These are phyloP conservation scores for Candida gorgasii DNA, from an alignment of 805 yeast species.

Conservation along the genomic window DNA sequence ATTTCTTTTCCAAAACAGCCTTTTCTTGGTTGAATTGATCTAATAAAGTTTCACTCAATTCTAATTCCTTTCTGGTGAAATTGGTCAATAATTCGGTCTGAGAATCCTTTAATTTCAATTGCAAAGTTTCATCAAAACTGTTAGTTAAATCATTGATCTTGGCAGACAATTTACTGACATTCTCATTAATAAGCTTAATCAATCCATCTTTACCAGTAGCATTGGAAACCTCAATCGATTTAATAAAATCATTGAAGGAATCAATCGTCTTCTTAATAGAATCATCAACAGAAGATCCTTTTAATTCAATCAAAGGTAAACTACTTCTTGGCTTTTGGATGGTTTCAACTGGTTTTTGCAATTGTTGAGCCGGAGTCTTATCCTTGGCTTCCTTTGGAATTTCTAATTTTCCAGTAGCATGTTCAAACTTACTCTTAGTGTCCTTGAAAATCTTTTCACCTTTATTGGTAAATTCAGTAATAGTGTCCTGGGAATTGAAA, in stretches of 20 bases:
- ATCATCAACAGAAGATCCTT: conserved; percentile 29
- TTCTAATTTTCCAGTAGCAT: conserved; percentile 7
- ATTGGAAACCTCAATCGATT: conserved; percentile 28
- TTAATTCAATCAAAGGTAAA: conserved; percentile 35
- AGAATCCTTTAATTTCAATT: conserved; percentile 32
- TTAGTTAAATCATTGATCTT: conserved; percentile 34
- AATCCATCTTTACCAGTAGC: conserved; percentile 28
- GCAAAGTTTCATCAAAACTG: conserved; percentile 39
- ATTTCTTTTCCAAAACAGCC: conserved; percentile 57
- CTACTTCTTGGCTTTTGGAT: conserved; percentile 29
- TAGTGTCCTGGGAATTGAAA: conserved; percentile 30
- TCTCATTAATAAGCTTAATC: conserved; percentile 33
- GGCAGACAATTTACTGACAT: conserved; percentile 28
- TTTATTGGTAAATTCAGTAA: conserved; percentile 32
- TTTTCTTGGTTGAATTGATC: conserved; percentile 65
- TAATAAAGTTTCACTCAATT: conserved; percentile 58
- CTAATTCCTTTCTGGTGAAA: conserved; percentile 51
- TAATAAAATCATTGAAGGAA: conserved; percentile 40
- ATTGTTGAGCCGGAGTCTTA: conserved; percentile 41
- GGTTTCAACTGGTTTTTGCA: conserved; percentile 42
- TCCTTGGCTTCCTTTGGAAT: conserved; percentile 11
- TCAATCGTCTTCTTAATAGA: conserved; percentile 35
- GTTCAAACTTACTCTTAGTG: conserved; percentile 33
- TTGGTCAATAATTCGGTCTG: conserved; percentile 42
- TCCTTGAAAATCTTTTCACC: conserved; percentile 37